Base-by-base conservation (phyloP, 768 basidiomycete genomes). In the Termitomyces sp. region DNA sequence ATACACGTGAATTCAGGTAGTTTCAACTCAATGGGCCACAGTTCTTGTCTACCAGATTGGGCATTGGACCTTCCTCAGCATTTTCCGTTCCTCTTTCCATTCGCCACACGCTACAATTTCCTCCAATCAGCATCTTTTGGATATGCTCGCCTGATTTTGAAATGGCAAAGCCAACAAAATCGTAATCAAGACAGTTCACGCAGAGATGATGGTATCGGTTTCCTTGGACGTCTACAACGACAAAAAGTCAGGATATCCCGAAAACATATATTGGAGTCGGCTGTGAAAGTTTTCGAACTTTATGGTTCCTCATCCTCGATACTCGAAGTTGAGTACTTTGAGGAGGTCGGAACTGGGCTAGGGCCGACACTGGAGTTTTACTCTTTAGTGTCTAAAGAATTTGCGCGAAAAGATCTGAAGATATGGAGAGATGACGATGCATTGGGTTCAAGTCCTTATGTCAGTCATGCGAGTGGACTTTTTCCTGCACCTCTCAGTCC, bases 281-380 rank as follows among this genome's bases (percentile, higher is more conserved):
- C 94, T 1, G 87, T 95, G 67, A 98, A 98, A 72, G 92, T 95
- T 9, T 92, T 99, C 62, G 94, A 96, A 68, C 83, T 98, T 51
- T 99, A 98, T 65, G 97, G 97, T 1, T 92, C 92, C 0, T 94
- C 92, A 2, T 91, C 90, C 4, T 94, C 94, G 0, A 85, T 98
- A 22, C 81, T 99, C 43, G 97, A 99, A 70, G 94, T 98, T 52
- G 95, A 99, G 74, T 98, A 98, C 75, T 98, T 98, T 66, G 94
- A 97, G 67, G 97, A 99, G 77, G 95, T 98, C 49, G 97, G 97
- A 20, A 98, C 96, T 8, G 97, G 97, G 20, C 77, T 99, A 12
- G 97, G 97, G 3, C 97, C 97, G 7, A 98, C 97, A 26, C 80
- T 98, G 24, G 97, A 99, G 74, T 99, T 99, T 74, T 99, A 98